These are phyloP conservation scores for Naumovozyma castellii DNA, from an alignment of 805 yeast species.

Conservation along the genomic window DNA sequence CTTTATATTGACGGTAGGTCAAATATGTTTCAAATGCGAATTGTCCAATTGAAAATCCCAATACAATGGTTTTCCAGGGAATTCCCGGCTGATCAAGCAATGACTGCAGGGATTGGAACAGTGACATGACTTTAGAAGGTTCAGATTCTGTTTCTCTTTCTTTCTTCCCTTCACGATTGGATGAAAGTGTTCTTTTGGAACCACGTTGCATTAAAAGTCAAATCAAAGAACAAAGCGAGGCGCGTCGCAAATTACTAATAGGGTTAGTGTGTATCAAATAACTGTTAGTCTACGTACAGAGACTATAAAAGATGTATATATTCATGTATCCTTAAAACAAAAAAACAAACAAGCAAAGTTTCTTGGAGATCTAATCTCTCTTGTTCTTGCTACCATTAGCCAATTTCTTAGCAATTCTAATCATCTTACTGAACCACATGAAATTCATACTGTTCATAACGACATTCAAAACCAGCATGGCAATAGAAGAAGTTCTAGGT, in stretches of 20 bases:
- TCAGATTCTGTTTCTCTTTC: too few species aligned
- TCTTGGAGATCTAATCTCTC: too few species aligned
- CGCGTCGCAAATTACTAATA: too few species aligned
- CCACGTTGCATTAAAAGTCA: too few species aligned
- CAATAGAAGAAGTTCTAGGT: slow-evolving; percentile 39
- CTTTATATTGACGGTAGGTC: slow-evolving; percentile 66
- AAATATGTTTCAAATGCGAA: slow-evolving; percentile 67
- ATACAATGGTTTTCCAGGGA: slow-evolving; percentile 70
- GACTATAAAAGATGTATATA: too few species aligned
- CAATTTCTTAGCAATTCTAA: slow-evolving; percentile 57
- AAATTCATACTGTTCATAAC: slow-evolving; percentile 61
- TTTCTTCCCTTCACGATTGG: too few species aligned
- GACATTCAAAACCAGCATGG: slow-evolving; percentile 47
- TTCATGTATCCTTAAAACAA: too few species aligned
- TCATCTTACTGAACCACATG: slow-evolving; percentile 85
- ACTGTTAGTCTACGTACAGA: too few species aligned
- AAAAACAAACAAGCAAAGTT: too few species aligned
- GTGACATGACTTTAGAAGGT: slow-evolving; percentile 5
- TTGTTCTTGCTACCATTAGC: slow-evolving; percentile 1
- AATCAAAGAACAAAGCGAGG: too few species aligned
- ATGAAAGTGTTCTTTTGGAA: too few species aligned
- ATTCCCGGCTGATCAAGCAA: slow-evolving; percentile 57
- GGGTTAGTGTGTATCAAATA: too few species aligned
- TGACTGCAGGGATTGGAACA: slow-evolving; percentile 28
- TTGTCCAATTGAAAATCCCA: slow-evolving; percentile 68